phyloP scores from a whole-genome alignment of 1,284 basidiomycete genomes.

The Cryptococcus depauperatus region DNA sequence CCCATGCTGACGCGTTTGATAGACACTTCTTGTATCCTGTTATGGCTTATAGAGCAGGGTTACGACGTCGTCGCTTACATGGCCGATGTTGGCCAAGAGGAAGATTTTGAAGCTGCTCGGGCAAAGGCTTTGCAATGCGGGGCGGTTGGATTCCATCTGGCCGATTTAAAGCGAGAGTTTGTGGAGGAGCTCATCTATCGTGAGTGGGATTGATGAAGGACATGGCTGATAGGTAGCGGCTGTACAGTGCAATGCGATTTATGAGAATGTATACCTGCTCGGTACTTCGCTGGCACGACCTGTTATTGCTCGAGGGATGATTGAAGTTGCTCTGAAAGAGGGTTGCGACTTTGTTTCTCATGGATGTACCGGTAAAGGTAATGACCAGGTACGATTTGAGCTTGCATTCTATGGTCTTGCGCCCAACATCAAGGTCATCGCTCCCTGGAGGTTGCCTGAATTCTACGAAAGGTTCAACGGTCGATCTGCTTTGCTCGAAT shows the following conservation, averaged over 20 bases:
- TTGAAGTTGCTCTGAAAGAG: slow-evolving; percentile 79
- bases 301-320: slow-evolving; percentile 99
- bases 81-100: slow-evolving; percentile 98
- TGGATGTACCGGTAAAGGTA: slow-evolving; percentile 98
- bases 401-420: slow-evolving; percentile 98
- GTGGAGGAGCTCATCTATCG: slow-evolving; percentile 92
- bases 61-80: slow-evolving; percentile 98
- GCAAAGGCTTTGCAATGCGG: slow-evolving; percentile 87
- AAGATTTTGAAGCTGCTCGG: slow-evolving; percentile 93
- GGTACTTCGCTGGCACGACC: slow-evolving; percentile 96
- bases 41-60: slow-evolving; percentile 94
- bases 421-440: slow-evolving; percentile 97
- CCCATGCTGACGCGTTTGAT: slow-evolving; percentile 7
- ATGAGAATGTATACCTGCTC: slow-evolving; percentile 97
- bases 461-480: slow-evolving; percentile 98
- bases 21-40: slow-evolving; percentile 96
- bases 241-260: slow-evolving; percentile 97
- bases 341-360: slow-evolving; percentile 95
- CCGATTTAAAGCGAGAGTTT: slow-evolving; percentile 93
- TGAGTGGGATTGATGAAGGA: too few relatives aligned
- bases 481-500: slow-evolving; percentile 83
- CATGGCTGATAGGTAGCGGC: too few relatives aligned
- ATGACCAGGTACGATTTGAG: slow-evolving; percentile 99
- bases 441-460: slow-evolving; percentile 93
- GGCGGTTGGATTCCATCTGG: slow-evolving; percentile 89